Evolutionary conservation across 352 stramenopile species (phyloP).

Genomic region (Phytophthora melonis): DNA sequence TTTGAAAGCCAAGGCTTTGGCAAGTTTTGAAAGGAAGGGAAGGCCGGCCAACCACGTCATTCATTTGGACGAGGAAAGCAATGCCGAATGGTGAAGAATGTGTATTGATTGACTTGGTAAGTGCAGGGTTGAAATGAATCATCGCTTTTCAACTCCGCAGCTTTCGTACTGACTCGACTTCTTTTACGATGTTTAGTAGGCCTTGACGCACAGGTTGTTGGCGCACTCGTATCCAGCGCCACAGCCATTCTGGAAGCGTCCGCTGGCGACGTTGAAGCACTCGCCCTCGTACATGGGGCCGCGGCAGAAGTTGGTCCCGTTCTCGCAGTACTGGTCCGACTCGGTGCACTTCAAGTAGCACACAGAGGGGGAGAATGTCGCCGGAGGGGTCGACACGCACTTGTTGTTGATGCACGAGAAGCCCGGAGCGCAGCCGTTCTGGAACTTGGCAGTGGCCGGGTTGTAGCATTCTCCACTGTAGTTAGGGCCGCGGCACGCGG

Average conservation of each 20-base stretch:
- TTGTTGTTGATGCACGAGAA: constrained; percentile 47
- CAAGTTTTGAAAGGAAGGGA: too few relatives aligned
- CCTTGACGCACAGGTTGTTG: constrained; percentile 40
- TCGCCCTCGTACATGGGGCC: constrained; percentile 20
- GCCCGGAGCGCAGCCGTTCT: constrained; percentile 38
- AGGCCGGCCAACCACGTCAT: too few relatives aligned
- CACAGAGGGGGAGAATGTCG: constrained; percentile 25
- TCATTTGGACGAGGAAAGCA: too few relatives aligned
- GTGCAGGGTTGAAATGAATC: too few relatives aligned
- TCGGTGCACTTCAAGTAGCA: constrained; percentile 38
- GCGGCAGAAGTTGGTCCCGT: constrained; percentile 36
- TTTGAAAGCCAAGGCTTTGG: too few relatives aligned
- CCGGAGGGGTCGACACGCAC: constrained; percentile 33
- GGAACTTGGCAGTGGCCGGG: constrained; percentile 33
- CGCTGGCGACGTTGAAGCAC: constrained; percentile 45
- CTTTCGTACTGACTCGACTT: constrained; percentile 18
- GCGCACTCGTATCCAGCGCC: constrained; percentile 32
- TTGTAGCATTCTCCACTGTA: constrained; percentile 44
- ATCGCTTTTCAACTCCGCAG: constrained; percentile 9
- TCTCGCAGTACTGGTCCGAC: constrained; percentile 44
- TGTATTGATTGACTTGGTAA: too few relatives aligned
- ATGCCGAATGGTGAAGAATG: too few relatives aligned
- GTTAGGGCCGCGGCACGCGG: constrained; percentile 29
- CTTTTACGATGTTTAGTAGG: constrained; percentile 19
- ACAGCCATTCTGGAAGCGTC: constrained; percentile 37